Percentiles rank a stretch among this genome's conserved stretches.
Conservation (phyloP, 1,284 basidiomycete genomes). For the Termitomyces sp. region DNA sequence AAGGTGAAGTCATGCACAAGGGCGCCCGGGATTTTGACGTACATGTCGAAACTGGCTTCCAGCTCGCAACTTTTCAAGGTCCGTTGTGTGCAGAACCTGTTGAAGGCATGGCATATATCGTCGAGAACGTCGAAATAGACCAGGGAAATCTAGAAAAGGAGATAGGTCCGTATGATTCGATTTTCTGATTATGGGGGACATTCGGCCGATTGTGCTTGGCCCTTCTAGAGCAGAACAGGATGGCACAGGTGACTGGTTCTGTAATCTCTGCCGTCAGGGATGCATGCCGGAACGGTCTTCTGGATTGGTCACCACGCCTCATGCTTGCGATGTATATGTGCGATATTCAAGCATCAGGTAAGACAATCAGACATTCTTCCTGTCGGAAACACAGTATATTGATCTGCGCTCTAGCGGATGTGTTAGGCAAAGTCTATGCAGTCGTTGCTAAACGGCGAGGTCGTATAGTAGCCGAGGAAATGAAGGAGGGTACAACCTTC, state of each 20-base stretch:
- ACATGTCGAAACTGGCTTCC: constrained; percentile 90
- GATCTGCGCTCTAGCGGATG: constrained; percentile 65
- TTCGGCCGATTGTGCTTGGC: constrained; percentile 11
- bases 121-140: constrained; percentile 74
- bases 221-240: constrained; percentile 52
- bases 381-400: constrained; percentile 1
- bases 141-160: constrained; percentile 57
- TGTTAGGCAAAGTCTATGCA: constrained; percentile 95
- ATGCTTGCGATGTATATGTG: constrained; percentile 99
- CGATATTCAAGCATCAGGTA: constrained; percentile 97
- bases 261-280: constrained; percentile 88
- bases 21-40: constrained; percentile 64
- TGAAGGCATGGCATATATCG: constrained; percentile 88
- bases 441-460: constrained; percentile 91
- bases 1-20: constrained; percentile 27
- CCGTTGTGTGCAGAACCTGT: constrained; percentile 95
- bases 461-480: constrained; percentile 92
- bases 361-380: constrained; percentile 26
- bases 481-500: constrained; percentile 97
- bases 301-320: constrained; percentile 97
- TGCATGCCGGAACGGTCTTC: constrained; percentile 80
- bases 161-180: constrained; percentile 39
- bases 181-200: constrained; percentile 2
- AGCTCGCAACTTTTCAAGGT: constrained; percentile 90
- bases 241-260: constrained; percentile 82